phyloP scores from a whole-genome alignment of 768 basidiomycete genomes.

The Mycena olivaceomarginata region DNA sequence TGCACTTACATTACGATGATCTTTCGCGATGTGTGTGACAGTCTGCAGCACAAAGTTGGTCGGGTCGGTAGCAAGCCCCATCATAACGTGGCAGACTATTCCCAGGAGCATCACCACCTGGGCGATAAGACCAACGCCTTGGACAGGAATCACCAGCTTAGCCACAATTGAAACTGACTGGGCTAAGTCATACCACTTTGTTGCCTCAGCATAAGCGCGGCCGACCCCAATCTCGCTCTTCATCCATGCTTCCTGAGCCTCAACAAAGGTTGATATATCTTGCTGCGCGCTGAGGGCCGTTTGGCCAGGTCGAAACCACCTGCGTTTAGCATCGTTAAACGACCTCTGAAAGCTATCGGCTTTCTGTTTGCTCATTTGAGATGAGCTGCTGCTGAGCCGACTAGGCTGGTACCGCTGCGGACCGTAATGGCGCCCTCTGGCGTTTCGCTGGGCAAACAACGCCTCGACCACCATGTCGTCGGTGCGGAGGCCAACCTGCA shows the following conservation, averaged over 20 bases:
- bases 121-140: too few species aligned
- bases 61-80: too few species aligned
- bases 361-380: background rate
- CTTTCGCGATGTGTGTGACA: too few species aligned
- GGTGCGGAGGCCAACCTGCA: slow-evolving; percentile 4
- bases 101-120: too few species aligned
- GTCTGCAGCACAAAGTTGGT: too few species aligned
- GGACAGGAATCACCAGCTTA: too few species aligned
- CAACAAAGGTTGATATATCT: slow-evolving; percentile 10
- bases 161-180: background rate
- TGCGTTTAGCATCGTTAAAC: background rate
- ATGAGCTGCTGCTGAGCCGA: slow-evolving; percentile 1
- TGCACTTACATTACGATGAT: too few species aligned
- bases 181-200: background rate
- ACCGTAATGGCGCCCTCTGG: slow-evolving; percentile 1
- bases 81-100: too few species aligned
- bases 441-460: slow-evolving; percentile 17
- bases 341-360: background rate
- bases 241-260: slow-evolving; percentile 1
- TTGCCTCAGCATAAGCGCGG: background rate
- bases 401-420: slow-evolving; percentile 2
- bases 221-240: background rate
- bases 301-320: slow-evolving; percentile 7
- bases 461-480: background rate
- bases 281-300: slow-evolving; percentile 12